phyloP scores from a whole-genome alignment of 1,284 basidiomycete genomes.

The Veloporphyrellus conicus region DNA sequence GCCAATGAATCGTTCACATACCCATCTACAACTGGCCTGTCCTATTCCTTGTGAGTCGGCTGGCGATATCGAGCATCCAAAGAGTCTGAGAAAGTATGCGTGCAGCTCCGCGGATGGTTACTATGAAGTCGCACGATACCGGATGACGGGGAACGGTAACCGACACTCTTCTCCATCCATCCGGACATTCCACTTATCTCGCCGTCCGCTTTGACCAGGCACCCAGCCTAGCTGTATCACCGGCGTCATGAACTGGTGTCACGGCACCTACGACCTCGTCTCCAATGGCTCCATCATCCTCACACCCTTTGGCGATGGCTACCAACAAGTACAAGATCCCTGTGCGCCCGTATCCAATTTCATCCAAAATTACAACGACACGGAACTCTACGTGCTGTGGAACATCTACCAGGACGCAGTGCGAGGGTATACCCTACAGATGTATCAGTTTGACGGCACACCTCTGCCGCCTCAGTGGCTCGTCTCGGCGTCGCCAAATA shows the following conservation, averaged over 20 bases:
- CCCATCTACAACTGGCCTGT: constrained; percentile 77
- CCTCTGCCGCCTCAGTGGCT: constrained; percentile 36
- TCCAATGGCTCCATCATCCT: constrained; percentile 75
- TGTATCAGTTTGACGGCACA: constrained; percentile 40
- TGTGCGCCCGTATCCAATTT: constrained; percentile 84
- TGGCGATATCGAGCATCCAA: background rate
- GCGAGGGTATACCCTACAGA: constrained; percentile 38
- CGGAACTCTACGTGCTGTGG: constrained; percentile 40
- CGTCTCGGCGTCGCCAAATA: constrained; percentile 35
- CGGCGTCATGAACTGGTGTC: constrained; percentile 81
- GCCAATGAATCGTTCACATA: constrained; percentile 76
- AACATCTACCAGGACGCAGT: constrained; percentile 38
- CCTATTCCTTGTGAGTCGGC: constrained; percentile 77
- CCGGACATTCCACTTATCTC: constrained; percentile 2
- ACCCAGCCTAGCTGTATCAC: constrained; percentile 76
- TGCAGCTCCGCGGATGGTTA: constrained; percentile 63
- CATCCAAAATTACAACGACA: constrained; percentile 75
- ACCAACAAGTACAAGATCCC: constrained; percentile 87
- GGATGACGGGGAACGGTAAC: constrained; percentile 77
- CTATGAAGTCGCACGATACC: constrained; percentile 86
- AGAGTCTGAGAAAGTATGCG: constrained; percentile 6
- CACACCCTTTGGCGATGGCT: constrained; percentile 75
- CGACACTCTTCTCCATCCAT: background rate
- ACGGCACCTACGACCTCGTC: constrained; percentile 69
- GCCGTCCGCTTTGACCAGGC: constrained; percentile 39